A percentile compares a stretch with the other conserved stretches of the same genome.
phyloP scores from a whole-genome alignment of 1,139 yeast species.

The Petasospora fabianii region DNA sequence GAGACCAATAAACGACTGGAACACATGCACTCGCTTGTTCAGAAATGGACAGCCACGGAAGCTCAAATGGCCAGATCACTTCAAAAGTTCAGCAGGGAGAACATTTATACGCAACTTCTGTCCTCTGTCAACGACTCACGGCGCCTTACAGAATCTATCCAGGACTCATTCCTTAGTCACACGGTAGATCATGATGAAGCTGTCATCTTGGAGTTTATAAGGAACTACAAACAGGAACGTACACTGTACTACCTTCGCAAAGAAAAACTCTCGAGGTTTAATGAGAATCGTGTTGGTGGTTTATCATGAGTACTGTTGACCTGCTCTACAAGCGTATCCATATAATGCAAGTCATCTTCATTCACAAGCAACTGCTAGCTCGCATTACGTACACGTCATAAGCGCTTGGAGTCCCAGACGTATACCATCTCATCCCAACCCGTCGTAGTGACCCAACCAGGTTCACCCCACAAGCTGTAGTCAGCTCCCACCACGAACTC shows the following conservation, averaged over 20 bases:
- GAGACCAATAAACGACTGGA: slow-evolving; percentile 14
- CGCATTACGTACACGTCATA: too few relatives aligned
- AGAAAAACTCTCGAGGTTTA: slow-evolving; percentile 59
- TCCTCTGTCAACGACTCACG: slow-evolving; percentile 16
- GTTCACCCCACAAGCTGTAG: slow-evolving; percentile 95
- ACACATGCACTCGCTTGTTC: slow-evolving; percentile 5
- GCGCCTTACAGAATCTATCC: slow-evolving; percentile 19
- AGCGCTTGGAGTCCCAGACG: slow-evolving; percentile 69
- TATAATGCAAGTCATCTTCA: too few relatives aligned
- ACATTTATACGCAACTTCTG: slow-evolving; percentile 15
- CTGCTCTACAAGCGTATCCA: too few relatives aligned
- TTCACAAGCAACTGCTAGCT: too few relatives aligned
- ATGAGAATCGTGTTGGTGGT: slow-evolving; percentile 66
- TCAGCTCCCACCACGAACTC: slow-evolving; percentile 96
- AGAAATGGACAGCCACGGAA: slow-evolving; percentile 20
- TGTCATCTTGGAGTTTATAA: slow-evolving; percentile 36
- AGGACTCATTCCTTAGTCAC: slow-evolving; percentile 19
- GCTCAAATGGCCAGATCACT: slow-evolving; percentile 27
- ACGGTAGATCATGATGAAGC: slow-evolving; percentile 21
- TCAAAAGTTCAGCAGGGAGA: slow-evolving; percentile 21
- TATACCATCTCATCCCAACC: slow-evolving; percentile 97
- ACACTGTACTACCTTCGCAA: slow-evolving; percentile 49
- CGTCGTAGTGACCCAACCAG: slow-evolving; percentile 92
- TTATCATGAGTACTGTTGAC: slow-evolving; percentile 7
- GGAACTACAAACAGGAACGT: slow-evolving; percentile 43